Conservation (phyloP, 2,329 filamentous ascomycete genomes). For the Stemphylium vesicarium region DNA sequence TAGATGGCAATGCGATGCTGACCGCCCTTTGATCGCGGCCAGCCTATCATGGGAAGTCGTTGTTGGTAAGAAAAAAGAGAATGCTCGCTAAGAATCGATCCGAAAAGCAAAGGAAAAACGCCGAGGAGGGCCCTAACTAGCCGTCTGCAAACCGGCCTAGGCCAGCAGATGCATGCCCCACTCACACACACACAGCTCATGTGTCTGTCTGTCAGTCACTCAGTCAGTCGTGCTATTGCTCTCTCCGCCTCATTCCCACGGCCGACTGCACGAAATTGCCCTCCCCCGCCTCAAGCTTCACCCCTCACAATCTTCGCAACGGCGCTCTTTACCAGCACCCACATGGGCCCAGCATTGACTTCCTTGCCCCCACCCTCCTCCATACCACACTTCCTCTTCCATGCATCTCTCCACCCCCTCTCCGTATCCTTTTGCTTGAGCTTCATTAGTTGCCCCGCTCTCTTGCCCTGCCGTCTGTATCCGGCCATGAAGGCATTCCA, state of each 20-base stretch:
- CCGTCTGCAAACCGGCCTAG: background rate
- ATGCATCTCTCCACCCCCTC: slow-evolving; percentile 30
- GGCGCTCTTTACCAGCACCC: slow-evolving; percentile 36
- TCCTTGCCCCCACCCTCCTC: slow-evolving; percentile 26
- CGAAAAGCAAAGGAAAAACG: slow-evolving; percentile 1
- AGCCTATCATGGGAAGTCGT: slow-evolving; percentile 9
- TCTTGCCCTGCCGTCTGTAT: slow-evolving; percentile 30
- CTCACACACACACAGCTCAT: background rate
- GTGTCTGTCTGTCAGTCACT: background rate
- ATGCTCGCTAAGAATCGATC: slow-evolving; percentile 9
- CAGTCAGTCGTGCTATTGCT: background rate
- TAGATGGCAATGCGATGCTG: too few species aligned
- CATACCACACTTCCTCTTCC: slow-evolving; percentile 34
- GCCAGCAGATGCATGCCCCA: slow-evolving; percentile 4
- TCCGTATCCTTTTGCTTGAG: slow-evolving; percentile 29
- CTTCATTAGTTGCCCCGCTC: slow-evolving; percentile 29
- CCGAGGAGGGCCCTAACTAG: background rate
- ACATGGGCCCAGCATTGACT: slow-evolving; percentile 35
- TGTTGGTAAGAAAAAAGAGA: background rate
- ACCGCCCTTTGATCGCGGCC: background rate
- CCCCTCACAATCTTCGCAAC: slow-evolving; percentile 30
- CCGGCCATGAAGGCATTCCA: slow-evolving; percentile 33
- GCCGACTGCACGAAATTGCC: background rate
- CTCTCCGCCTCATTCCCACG: background rate
- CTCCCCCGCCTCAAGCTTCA: slow-evolving; percentile 24